A percentile compares a stretch with the other conserved stretches of the same genome.
Conservation (phyloP, 257 asterid genomes). For the Anisodus acutangulus region DNA sequence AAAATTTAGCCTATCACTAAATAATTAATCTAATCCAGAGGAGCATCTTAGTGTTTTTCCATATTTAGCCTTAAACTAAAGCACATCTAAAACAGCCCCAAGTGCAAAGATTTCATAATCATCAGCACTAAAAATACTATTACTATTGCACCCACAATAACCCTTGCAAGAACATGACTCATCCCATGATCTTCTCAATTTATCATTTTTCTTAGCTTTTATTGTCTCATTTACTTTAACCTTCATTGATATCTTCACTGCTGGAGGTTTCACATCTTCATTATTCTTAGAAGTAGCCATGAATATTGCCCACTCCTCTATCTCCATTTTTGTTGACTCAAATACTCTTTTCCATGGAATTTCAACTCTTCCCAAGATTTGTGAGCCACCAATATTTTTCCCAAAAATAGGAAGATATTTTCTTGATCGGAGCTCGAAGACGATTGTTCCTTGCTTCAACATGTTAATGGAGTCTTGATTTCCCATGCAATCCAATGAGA, state of each 20-base stretch:
- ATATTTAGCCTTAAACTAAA: slow-evolving; percentile 23
- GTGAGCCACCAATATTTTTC: slow-evolving; percentile 46
- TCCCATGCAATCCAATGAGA: slow-evolving; percentile 57
- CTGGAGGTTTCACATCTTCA: slow-evolving; percentile 55
- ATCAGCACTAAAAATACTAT: not conserved
- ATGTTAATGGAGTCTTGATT: slow-evolving; percentile 43
- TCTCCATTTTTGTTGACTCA: slow-evolving; percentile 42
- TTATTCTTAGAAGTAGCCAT: slow-evolving; percentile 42
- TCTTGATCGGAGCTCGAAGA: slow-evolving; percentile 63
- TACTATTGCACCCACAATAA: slow-evolving; percentile 34
- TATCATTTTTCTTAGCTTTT: not conserved
- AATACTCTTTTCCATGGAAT: slow-evolving; percentile 54
- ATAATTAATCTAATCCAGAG: not conserved
- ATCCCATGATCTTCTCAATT: slow-evolving; percentile 6
- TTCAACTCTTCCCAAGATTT: slow-evolving; percentile 58
- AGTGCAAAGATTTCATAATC: slow-evolving; percentile 43
- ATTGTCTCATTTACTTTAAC: slow-evolving; percentile 30
- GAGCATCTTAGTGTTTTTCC: not conserved
- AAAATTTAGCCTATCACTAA: not conserved
- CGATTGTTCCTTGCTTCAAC: slow-evolving; percentile 43
- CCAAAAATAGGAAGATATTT: slow-evolving; percentile 41
- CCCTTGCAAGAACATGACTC: slow-evolving; percentile 24
- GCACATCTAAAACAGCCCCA: slow-evolving; percentile 48
- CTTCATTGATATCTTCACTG: slow-evolving; percentile 51
- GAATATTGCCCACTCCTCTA: slow-evolving; percentile 53